Conservation (phyloP, 331 rosid genomes). For the Pyracantha coccinea region DNA sequence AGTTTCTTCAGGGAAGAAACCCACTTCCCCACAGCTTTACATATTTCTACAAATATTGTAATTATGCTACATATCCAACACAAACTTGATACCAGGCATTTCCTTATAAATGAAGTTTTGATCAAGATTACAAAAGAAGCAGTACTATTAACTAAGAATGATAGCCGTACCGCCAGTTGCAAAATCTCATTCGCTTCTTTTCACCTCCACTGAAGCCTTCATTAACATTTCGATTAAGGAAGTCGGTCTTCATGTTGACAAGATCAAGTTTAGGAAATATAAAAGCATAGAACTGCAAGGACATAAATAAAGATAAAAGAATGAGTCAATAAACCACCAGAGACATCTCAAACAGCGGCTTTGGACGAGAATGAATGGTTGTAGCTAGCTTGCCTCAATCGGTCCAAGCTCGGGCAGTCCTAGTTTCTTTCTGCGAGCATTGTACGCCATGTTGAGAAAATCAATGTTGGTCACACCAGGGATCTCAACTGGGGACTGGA, state of each 20-base stretch:
- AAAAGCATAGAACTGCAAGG: constrained; percentile 65
- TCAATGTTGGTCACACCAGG: constrained; percentile 88
- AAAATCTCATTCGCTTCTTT: constrained; percentile 86
- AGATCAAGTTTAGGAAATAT: constrained; percentile 70
- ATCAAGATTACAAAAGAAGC: not conserved
- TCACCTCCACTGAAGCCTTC: constrained; percentile 99
- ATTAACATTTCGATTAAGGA: constrained; percentile 86
- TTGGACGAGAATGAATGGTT: not conserved
- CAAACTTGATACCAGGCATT: not conserved
- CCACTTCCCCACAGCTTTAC: not conserved
- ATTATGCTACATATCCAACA: not conserved
- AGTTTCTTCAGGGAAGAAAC: too few relatives aligned
- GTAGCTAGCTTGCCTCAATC: constrained; percentile 60
- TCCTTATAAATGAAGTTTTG: not conserved
- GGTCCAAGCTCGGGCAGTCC: constrained; percentile 83
- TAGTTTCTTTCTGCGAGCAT: constrained; percentile 69
- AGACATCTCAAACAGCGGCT: not conserved
- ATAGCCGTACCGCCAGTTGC: constrained; percentile 70
- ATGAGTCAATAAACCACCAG: not conserved
- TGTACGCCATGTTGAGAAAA: constrained; percentile 87
- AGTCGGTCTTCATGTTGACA: constrained; percentile 86
- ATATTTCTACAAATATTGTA: not conserved
- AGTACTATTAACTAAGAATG: not conserved
- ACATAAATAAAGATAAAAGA: not conserved
- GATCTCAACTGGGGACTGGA: constrained; percentile 83